Percentiles rank a stretch among this genome's conserved stretches.
Conservation (phyloP, 108 stramenopile species). For the Skeletonema menzelii region DNA sequence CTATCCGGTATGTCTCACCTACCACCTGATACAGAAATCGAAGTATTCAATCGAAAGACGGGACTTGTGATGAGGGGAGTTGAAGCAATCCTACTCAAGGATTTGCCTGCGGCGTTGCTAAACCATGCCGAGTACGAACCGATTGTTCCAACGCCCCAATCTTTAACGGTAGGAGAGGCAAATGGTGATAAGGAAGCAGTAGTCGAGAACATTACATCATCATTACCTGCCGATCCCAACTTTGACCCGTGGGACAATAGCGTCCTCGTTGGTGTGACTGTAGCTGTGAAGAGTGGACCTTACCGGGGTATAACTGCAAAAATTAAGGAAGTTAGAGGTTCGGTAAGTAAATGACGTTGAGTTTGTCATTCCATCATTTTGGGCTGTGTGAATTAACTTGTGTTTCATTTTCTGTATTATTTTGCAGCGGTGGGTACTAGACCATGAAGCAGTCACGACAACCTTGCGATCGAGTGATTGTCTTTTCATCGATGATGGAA, state of each 20-base stretch:
- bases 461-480: background rate
- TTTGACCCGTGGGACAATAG: background rate
- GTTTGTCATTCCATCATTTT: background rate
- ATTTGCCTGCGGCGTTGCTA: conserved; percentile 30
- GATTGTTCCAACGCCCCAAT: conserved; percentile 24
- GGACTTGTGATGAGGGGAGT: conserved; percentile 41
- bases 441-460: background rate
- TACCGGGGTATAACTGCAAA: background rate
- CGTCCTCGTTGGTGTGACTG: background rate
- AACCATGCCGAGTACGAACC: conserved; percentile 52
- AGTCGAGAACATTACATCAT: background rate
- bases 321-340: background rate
- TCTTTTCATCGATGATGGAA: background rate
- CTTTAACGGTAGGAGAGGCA: background rate
- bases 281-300: background rate
- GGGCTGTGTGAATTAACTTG: too few relatives aligned
- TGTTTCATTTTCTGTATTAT: background rate
- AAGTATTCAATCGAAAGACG: conserved; percentile 49
- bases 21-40: conserved; percentile 36
- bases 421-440: background rate
- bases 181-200: background rate
- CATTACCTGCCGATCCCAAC: background rate
- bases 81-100: conserved; percentile 27
- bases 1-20: conserved; percentile 28
- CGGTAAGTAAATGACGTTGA: background rate